A percentile compares a stretch with the other conserved stretches of the same genome.
These are phyloP conservation scores for Nicotiana tomentosiformis DNA, from an alignment of 257 asterid species.

Conservation along the genomic window DNA sequence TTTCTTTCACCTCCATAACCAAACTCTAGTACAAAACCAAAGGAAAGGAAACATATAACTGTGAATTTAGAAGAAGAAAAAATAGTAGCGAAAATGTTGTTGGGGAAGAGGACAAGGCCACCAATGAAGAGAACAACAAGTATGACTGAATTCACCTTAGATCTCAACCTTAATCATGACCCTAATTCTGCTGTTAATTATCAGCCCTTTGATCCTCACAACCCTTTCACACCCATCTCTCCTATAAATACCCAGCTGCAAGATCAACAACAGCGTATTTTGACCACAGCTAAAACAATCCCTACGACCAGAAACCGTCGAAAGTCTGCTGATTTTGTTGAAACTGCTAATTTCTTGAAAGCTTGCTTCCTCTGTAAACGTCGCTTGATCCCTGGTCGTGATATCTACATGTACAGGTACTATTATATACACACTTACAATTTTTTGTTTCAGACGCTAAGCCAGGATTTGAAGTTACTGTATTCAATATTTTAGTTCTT, in stretches of 20 bases:
- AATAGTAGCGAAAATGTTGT: neutral
- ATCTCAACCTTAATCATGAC: conserved; percentile 6
- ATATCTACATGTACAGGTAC: conserved; percentile 20
- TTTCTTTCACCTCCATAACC: neutral
- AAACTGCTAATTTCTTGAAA: conserved; percentile 12
- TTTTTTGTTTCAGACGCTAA: too few relatives aligned
- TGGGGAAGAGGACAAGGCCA: conserved; percentile 14
- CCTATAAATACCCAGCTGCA: neutral
- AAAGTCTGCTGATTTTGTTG: conserved; percentile 7
- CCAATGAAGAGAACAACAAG: conserved; percentile 16
- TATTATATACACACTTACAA: neutral
- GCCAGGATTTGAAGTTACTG: too few relatives aligned
- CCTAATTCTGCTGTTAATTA: neutral
- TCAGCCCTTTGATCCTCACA: conserved; percentile 6
- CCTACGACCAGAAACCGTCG: neutral
- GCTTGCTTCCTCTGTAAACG: conserved; percentile 18
- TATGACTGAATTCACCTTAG: conserved; percentile 11
- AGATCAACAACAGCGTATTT: neutral
- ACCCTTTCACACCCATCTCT: neutral
- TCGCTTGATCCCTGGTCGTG: conserved; percentile 10
- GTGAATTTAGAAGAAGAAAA: neutral
- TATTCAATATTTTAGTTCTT: too few relatives aligned
- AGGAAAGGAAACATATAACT: neutral
- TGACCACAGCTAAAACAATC: neutral
- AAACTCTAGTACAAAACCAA: neutral